Evolutionary conservation across 2,329 filamentous ascomycete species (phyloP), one percentile per base, ranked within the genome.

Genomic region (Colletotrichum destructivum): DNA sequence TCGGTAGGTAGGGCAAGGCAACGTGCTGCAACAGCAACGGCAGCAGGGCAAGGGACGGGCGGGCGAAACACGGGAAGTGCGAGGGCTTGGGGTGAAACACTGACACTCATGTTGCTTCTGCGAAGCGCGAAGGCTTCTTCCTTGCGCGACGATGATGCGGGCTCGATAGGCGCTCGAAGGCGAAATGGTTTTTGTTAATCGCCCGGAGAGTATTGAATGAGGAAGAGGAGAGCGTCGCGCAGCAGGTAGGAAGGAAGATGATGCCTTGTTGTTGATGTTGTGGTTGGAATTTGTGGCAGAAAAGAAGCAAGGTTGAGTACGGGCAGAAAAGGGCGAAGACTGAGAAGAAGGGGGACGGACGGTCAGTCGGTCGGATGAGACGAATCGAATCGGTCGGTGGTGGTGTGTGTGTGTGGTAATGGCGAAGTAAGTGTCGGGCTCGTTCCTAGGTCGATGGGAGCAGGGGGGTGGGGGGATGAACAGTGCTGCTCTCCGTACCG

Each of bases 41-140:
- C 49, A 59, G 51, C 61, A 66, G 47, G 51, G 66, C 40, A 49
- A 67, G 68, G 31, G 68, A 46, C 69, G 40, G 46, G 46, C 59
- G 52, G 65, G 26, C 73, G 73, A 75, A 75, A 75, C 52, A 47
- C 73, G 73, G 74, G 75, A 66, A 75, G 74, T 73, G 76, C 73
- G 63, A 74, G 71, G 73, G 63, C 8, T 69, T 72, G 71, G 69
- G 75, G 65, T 76, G 76, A 81, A 80, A 82, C 79, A 86, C 85
- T 83, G 80, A 87, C 85, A 81, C 85, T 87, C 85, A 87, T 87
- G 74, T 85, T 79, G 73, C 71, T 73, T 70, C 66, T 66, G 56
- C 56, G 71, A 73, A 73, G 71, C 67, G 63, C 71, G 66, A 60
- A 67, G 73, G 73, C 73, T 73, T 71, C 73, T 74, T 74, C 73